These are phyloP conservation scores for Magnolia officinalis DNA, from an alignment of 164 flowering plant species.

Conservation along the genomic window DNA sequence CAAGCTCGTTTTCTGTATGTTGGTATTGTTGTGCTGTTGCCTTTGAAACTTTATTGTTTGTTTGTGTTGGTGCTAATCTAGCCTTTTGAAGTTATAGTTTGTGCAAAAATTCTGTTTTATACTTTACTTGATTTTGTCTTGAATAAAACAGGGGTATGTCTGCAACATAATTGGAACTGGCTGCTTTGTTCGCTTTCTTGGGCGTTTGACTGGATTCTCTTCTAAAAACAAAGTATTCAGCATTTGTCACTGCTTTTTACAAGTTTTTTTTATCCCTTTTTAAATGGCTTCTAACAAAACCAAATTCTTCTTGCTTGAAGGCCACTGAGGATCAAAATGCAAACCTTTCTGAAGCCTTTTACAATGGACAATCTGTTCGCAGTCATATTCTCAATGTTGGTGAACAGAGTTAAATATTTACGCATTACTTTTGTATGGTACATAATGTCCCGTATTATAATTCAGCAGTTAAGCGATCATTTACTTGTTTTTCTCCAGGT, in stretches of 20 bases:
- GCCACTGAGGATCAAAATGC: constrained; percentile 50
- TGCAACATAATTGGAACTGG: constrained; percentile 85
- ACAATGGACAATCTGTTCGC: constrained; percentile 92
- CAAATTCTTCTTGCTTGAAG: constrained; percentile 33
- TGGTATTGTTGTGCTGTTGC: too few relatives aligned
- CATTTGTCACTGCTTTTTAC: neutral
- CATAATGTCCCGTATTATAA: neutral
- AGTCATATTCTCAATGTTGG: constrained; percentile 64
- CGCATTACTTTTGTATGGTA: neutral
- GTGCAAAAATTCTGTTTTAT: neutral
- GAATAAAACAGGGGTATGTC: constrained; percentile 67
- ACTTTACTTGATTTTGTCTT: neutral
- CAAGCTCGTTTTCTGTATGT: neutral
- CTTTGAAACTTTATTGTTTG: neutral
- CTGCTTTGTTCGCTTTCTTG: constrained; percentile 92
- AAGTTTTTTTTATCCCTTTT: neutral
- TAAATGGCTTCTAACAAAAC: neutral
- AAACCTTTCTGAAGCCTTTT: constrained; percentile 53
- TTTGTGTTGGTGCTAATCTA: neutral
- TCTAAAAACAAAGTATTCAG: constrained; percentile 52
- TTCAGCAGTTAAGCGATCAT: too few relatives aligned
- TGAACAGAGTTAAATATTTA: constrained; percentile 12
- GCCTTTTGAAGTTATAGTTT: neutral
- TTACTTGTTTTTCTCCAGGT: constrained; percentile 46
- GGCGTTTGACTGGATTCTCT: constrained; percentile 85